Evolutionary conservation across 2,329 filamentous ascomycete species (phyloP).

Genomic region (Mycosphaerella sp.): DNA sequence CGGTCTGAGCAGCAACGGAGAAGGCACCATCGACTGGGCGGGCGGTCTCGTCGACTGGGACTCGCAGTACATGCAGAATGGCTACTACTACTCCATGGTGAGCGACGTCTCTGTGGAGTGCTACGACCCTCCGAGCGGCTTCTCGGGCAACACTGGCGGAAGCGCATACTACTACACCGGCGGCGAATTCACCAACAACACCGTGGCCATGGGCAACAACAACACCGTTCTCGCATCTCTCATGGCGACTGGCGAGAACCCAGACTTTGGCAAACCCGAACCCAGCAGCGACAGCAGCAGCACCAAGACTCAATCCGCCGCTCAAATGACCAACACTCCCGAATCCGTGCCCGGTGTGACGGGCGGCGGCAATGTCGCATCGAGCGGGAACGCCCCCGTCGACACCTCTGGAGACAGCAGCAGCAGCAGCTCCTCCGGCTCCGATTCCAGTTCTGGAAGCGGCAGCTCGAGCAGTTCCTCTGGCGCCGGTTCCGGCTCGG

Average conservation of each 20-base stretch:
- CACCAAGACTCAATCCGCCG: conserved; percentile 26
- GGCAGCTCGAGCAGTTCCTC: conserved; percentile 10
- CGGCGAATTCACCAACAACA: conserved; percentile 61
- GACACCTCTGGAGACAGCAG: conserved; percentile 28
- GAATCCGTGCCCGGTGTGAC: conserved; percentile 53
- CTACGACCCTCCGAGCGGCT: conserved; percentile 73
- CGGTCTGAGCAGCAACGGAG: conserved; percentile 67
- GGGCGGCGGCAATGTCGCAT: conserved; percentile 32
- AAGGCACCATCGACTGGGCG: conserved; percentile 86
- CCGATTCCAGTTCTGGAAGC: conserved; percentile 11
- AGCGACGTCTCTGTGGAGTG: conserved; percentile 75
- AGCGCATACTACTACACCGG: conserved; percentile 71
- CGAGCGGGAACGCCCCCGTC: conserved; percentile 12
- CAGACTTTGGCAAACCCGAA: conserved; percentile 36
- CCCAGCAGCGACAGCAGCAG: conserved; percentile 29
- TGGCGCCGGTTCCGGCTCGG: conserved; percentile 3
- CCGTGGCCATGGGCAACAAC: conserved; percentile 68
- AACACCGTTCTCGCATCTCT: conserved; percentile 71
- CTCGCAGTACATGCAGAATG: conserved; percentile 70
- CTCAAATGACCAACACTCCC: conserved; percentile 27
- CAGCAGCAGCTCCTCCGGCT: conserved; percentile 23
- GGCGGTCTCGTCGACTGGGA: conserved; percentile 88
- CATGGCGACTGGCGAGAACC: conserved; percentile 72
- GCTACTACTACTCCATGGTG: conserved; percentile 84
- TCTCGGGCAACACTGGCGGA: conserved; percentile 48